A percentile compares a stretch with the other conserved stretches of the same genome.
phyloP scores from a whole-genome alignment of 139 green algal genomes.

The Haematococcus lacustris region DNA sequence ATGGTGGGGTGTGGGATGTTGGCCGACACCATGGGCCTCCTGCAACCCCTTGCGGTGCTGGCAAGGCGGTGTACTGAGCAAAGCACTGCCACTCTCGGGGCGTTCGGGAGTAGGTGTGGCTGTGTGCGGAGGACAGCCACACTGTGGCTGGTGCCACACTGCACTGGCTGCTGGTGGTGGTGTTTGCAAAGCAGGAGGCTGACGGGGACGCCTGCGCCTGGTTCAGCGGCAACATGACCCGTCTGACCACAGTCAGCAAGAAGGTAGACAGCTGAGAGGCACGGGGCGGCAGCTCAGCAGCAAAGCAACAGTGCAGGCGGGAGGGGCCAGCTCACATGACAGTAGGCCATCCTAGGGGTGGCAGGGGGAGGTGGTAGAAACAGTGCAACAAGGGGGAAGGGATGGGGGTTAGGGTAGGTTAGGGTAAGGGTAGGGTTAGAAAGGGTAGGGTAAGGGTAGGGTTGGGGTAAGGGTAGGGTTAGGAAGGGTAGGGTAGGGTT shows the following conservation, averaged over 20 bases:
- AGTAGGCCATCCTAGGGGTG: not conserved
- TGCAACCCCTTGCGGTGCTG: not conserved
- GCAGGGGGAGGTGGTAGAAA: not conserved
- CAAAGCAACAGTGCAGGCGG: not conserved
- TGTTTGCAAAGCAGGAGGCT: not conserved
- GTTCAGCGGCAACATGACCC: slow-evolving; percentile 18
- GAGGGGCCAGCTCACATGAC: not conserved
- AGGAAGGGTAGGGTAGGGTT: too few relatives aligned
- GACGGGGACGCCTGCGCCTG: slow-evolving; percentile 9
- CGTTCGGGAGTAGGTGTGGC: not conserved
- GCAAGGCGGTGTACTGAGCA: not conserved
- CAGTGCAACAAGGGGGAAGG: not conserved
- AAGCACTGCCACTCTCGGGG: not conserved
- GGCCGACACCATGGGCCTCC: not conserved
- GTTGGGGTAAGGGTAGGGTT: too few relatives aligned
- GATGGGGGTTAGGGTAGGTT: not conserved
- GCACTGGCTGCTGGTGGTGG: not conserved
- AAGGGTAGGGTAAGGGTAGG: too few relatives aligned
- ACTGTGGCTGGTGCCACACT: not conserved
- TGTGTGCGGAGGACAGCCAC: not conserved
- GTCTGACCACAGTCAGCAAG: not conserved
- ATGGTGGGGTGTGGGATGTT: too few relatives aligned
- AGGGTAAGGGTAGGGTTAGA: not conserved
- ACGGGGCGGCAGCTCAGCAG: not conserved
- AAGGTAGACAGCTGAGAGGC: slow-evolving; percentile 4